A percentile compares a stretch with the other conserved stretches of the same genome.
These are phyloP conservation scores for Globisporangium irregulare DNA, from an alignment of 352 stramenopile species.

Conservation along the genomic window DNA sequence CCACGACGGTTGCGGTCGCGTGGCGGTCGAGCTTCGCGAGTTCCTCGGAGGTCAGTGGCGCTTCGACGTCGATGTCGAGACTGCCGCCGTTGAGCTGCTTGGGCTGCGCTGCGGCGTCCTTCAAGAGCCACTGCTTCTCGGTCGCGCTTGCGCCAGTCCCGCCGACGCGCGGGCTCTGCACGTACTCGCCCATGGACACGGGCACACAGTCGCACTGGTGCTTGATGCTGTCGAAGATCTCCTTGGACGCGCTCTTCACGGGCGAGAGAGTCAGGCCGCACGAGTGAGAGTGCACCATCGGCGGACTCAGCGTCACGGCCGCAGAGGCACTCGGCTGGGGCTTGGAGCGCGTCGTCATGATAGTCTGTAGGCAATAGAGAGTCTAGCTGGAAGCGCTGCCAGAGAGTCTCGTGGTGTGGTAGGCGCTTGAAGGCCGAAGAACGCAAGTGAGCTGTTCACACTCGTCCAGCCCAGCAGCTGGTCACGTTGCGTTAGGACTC, in stretches of 20 bases:
- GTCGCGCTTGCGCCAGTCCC: conserved; percentile 1
- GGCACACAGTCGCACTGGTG: conserved; percentile 63
- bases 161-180: conserved; percentile 42
- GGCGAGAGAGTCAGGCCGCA: conserved; percentile 38
- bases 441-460: background rate
- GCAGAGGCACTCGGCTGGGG: background rate
- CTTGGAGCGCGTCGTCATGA: background rate
- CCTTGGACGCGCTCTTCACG: conserved; percentile 38
- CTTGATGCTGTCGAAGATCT: conserved; percentile 56
- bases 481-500: background rate
- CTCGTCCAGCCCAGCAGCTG: background rate
- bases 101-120: background rate
- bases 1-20: conserved; percentile 48
- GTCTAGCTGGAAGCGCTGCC: background rate
- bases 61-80: conserved; percentile 12
- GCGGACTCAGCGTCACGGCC: background rate
- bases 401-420: background rate
- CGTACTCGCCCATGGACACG: conserved; percentile 81
- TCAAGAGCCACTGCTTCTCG: conserved; percentile 30
- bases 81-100: conserved; percentile 13
- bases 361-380: background rate
- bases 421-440: conserved; percentile 1
- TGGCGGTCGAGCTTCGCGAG: conserved; percentile 25
- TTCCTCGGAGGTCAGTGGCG: conserved; percentile 16
- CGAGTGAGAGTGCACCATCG: conserved; percentile 19